Base-by-base conservation (phyloP, 768 basidiomycete genomes). In the Pleurotus cornucopiae region DNA sequence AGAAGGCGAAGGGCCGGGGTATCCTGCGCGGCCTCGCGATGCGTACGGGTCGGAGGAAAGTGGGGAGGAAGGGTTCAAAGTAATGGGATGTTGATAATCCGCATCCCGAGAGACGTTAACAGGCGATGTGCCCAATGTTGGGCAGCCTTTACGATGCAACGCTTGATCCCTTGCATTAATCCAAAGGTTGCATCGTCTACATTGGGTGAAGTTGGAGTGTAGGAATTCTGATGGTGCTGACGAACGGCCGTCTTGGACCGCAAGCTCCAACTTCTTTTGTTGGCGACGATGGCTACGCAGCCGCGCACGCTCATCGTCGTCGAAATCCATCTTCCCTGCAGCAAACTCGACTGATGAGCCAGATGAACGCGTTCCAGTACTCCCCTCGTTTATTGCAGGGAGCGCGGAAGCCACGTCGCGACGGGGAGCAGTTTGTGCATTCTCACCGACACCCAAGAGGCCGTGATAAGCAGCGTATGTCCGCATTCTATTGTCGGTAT, bases 71-170 rank as follows among this genome's bases (percentile, higher is more conserved):
- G 51, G 51, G 18, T 25, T 34, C 16, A 34, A 30, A 7, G 49
- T 12, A 16, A 51, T 51, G 49, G 49, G 49, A 39, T 41, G n/a
- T 5, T 21, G 51, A n/a, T 53, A 53, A 25, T 53, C 51, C 3
- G 39, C 39, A 20, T 53, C 51, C 6, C 51, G 51, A 18, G 51
- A 53, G 23, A 41, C 39, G 23, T 53, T 53, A 11, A 53, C 39
- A 21, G 51, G 51, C 21, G 51, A 53, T 37, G 51, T 53, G 18
- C 39, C 39, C 9, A 53, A 23, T 37, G 51, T 53, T 11, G 51
- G 51, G 41, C 51, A 53, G 34, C 51, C 51, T 53, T 53, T 53
- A 20, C 37, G 39, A 53, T 53, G 51, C 51, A 53, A 43, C 37
- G 51, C 51, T 41, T 53, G 51, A 39, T 53, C 51, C 25, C n/a